Base-by-base conservation (phyloP, 768 basidiomycete species). In the Termitomyces sp. region DNA sequence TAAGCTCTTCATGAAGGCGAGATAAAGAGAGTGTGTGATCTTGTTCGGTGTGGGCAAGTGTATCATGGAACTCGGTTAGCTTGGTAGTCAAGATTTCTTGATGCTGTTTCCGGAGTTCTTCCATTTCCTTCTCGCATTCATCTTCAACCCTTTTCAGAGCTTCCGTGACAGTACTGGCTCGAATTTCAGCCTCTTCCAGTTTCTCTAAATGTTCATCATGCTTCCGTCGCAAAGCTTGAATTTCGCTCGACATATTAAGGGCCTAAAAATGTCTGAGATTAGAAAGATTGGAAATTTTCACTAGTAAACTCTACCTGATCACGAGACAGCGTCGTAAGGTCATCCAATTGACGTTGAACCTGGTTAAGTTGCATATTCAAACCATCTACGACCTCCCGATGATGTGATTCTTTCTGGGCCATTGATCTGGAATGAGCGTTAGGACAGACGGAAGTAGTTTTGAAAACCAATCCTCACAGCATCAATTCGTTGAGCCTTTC, bases 371-470 rank as follows among this genome's bases (percentile, higher is more conserved):
- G 84, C 15, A 75, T 67, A 45, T 84, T 86, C 61, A 98, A 78
- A 33, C 75, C 75, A 42, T 92, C 86, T 28, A 97, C 88, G 24
- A 82, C 68, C 66, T 96, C 92, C 36, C 85, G 84, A 68, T 98
- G 96, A 34, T 85, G 78, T 4, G 92, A 88, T 70, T 99, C 97
- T 70, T 98, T 98, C 74, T 92, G 88, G 3, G 95, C 95, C 96
- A 98, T 98, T 2, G 96, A 92, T 61, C 94, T 97, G 58, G 13
- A 64, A 46, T 47, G 9, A 29, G 10, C 60, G 60, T 45, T 58
- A 66, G 36, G 57, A 59, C 46, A 47, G 51, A 49, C 55, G 33
- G 3, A 46, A 9, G 4, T 42, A 33, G 36, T 41, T 31, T 26
- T 48, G 20, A 54, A 31, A 46, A 34, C 46, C 44, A 56, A 62